Evolutionary conservation across 2,329 filamentous ascomycete species (phyloP), one percentile per base, ranked within the genome.

Genomic region (Alternaria sp.): DNA sequence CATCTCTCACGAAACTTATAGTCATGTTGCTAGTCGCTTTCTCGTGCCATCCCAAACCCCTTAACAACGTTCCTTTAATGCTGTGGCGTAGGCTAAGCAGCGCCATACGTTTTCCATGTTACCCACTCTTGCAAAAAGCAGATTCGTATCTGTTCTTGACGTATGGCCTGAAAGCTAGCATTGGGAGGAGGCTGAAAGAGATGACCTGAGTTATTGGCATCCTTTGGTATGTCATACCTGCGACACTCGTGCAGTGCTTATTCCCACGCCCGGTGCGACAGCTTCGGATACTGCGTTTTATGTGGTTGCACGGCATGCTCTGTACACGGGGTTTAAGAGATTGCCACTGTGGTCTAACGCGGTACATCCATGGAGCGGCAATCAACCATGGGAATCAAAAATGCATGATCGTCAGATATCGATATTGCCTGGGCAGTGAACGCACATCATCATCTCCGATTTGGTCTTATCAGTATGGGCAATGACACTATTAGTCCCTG

Each of bases 251-350:
- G 17, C 54, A 28, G 9, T 36, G 31, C 44, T 48, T 45, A 42
- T 52, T 58, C 24, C 37, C 36, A 54, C 36, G 34, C 49, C 49
- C 17, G 13, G 55, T 51, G 41, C 34, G 37, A 34, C 29, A 17
- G 37, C 50, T 33, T 49, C 55, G 36, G 44, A 49, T 44, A 49
- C 24, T 23, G 42, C 26, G 37, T 49, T 49, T 28, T 41, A 14
- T 36, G 42, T 23, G 37, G 50, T 41, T 5, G 36, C 29, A 54
- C 55, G 28, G 13, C 50, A 54, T 37, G 36, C 34, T 39, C 24
- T 37, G 31, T 48, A 21, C 13, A 49, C 13, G n/a, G 36, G 24
- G 10, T 23, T 33, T 28, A 14, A 13, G 28, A 17, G 10, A 33
- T 51, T 42, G 21, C 26, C 17, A 51, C 37, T 21, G 13, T 33